Percentiles rank a stretch among this genome's conserved stretches.
phyloP scores from a whole-genome alignment of 2,329 filamentous ascomycete species.

The Fusarium burgessii region DNA sequence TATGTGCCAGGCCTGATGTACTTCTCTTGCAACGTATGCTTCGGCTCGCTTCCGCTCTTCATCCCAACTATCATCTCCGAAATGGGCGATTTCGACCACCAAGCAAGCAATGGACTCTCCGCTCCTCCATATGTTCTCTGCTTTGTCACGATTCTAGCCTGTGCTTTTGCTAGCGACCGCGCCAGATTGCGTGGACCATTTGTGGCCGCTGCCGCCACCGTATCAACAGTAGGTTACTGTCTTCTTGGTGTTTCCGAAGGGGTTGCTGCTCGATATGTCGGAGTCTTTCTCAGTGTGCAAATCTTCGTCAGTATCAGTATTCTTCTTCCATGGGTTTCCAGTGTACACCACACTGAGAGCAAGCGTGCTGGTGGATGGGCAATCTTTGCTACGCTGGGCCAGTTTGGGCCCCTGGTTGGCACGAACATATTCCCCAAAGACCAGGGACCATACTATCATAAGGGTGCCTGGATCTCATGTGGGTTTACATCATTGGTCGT shows the following conservation, averaged over 20 bases:
- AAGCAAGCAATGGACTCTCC: not conserved
- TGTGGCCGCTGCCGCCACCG: not conserved
- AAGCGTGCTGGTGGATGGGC: not conserved
- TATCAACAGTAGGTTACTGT: not conserved
- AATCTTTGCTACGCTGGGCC: not conserved
- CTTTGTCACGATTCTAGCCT: not conserved
- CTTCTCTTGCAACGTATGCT: not conserved
- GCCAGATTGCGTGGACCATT: not conserved
- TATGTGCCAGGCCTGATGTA: not conserved
- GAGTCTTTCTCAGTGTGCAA: not conserved
- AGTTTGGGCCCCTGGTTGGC: not conserved
- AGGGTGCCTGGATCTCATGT: not conserved
- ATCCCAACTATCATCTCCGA: not conserved
- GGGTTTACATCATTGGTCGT: not conserved
- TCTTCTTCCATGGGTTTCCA: not conserved
- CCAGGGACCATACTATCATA: constrained; percentile 1
- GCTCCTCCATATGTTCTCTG: not conserved
- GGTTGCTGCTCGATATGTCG: not conserved
- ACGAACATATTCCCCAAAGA: not conserved
- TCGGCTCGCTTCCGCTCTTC: not conserved
- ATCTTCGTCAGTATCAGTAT: not conserved
- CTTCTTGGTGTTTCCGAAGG: not conserved
- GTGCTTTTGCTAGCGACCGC: not conserved
- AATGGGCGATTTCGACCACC: not conserved
- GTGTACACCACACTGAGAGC: not conserved